Base-by-base conservation (phyloP, 2,329 filamentous ascomycete species). In the Pyricularia grisea region DNA sequence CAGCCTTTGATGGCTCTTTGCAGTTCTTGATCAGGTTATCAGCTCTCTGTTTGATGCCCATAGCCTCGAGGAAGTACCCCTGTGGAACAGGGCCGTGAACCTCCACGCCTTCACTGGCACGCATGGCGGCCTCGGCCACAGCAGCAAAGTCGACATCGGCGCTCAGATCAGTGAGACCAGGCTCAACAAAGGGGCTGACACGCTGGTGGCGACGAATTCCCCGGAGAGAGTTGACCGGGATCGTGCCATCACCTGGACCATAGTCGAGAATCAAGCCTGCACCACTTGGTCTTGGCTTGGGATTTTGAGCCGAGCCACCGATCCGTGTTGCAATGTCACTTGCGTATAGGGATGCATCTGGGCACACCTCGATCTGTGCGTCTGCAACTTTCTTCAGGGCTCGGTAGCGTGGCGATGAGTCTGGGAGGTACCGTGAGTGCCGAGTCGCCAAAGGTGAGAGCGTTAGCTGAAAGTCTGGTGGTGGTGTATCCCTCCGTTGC, bases 241-340 rank as follows among this genome's bases (percentile, higher is more conserved):
- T 89, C 0, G 83, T 91, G 74, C 78, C 78, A 70, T 88, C 84
- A 3, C 88, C 79, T 4, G 94, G 91, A 23, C 95, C 95, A 79
- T 99, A 99, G 81, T 99, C 95, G 65, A 99, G 88, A 73, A 99
- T 92, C n/a, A 99, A 84, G 0, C 94, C 95, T 10, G 94, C 95
- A 67, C 95, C 95, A 0, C 89, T 90, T 0, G 94, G 88, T 0
- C 76, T 77, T 0, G 82, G 73, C 76, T 92, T 94, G 0, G 83
- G 81, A 6, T 83, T 73, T 58, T 81, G 73, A 0, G 79, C 70
- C 0, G 86, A 83, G 67, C 92, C 93, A 68, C 94, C 94, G 74
- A 99, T 97, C 68, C 93, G 89, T 14, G 85, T 80, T 6, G 95
- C 93, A 77, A 99, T 92, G 76, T 97, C 92, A 64, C 89, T 83